These are phyloP conservation scores for Anastatica hierochuntica DNA, from an alignment of 345 rosid genomes.

Conservation along the genomic window DNA sequence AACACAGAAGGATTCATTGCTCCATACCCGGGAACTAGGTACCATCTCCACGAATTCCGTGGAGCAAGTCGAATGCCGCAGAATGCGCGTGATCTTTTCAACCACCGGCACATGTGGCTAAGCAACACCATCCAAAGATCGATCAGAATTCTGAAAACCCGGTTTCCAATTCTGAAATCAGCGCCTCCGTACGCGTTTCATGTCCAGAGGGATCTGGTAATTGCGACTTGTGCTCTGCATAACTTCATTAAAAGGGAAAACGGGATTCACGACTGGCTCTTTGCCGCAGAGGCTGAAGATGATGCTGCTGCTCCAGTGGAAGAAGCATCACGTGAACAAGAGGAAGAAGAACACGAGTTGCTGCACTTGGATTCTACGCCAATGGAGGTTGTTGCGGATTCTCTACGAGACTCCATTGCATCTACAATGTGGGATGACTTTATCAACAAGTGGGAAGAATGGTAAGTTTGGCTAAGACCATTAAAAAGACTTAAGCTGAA, in stretches of 20 bases:
- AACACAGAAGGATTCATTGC: constrained; percentile 63
- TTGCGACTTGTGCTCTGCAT: constrained; percentile 68
- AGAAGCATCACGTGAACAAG: constrained; percentile 31
- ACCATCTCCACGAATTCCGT: constrained; percentile 40
- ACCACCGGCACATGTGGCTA: constrained; percentile 56
- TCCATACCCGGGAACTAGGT: constrained; percentile 59
- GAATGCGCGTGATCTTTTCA: constrained; percentile 59
- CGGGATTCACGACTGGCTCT: constrained; percentile 57
- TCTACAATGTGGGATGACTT: constrained; percentile 70
- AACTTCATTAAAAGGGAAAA: constrained; percentile 57
- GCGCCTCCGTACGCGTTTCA: constrained; percentile 62
- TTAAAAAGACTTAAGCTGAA: too few species aligned
- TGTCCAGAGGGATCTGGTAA: constrained; percentile 78
- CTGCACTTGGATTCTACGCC: constrained; percentile 38
- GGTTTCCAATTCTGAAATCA: constrained; percentile 70
- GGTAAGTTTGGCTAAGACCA: too few species aligned
- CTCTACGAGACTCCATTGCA: constrained; percentile 47
- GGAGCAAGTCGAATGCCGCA: constrained; percentile 59
- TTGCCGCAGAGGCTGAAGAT: constrained; percentile 25
- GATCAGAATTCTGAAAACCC: constrained; percentile 43
- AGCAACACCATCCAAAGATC: constrained; percentile 43
- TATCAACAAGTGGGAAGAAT: constrained; percentile 55
- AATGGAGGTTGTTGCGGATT: constrained; percentile 40
- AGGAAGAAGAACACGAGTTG: constrained; percentile 48
- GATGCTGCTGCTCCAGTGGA: constrained; percentile 26